Conservation (phyloP, 2,329 filamentous ascomycete species). For the Beauveria asiatica region DNA sequence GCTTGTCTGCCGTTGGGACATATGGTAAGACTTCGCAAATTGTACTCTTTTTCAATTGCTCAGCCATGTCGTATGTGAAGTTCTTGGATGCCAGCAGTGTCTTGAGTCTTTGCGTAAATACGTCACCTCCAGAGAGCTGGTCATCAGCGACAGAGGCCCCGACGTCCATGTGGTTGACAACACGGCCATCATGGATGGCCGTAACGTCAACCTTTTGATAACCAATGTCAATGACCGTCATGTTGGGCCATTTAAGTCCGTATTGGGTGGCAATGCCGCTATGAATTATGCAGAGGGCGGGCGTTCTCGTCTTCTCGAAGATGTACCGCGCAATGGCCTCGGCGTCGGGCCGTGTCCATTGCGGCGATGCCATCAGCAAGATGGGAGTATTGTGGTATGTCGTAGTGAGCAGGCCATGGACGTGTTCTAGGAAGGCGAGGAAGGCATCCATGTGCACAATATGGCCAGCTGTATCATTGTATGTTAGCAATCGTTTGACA, state of each 20-base stretch:
- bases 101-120: constrained; percentile 68
- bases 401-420: constrained; percentile 81
- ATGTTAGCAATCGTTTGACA: constrained; percentile 10
- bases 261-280: constrained; percentile 82
- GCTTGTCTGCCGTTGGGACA: constrained; percentile 31
- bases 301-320: constrained; percentile 95
- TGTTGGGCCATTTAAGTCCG: constrained; percentile 63
- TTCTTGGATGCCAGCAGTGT: constrained; percentile 54
- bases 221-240: constrained; percentile 86
- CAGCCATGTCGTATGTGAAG: constrained; percentile 58
- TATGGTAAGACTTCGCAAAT: constrained; percentile 61
- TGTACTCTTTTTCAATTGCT: constrained; percentile 58
- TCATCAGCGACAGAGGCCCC: constrained; percentile 45
- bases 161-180: constrained; percentile 59
- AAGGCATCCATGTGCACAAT: constrained; percentile 91
- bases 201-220: constrained; percentile 89
- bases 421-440: constrained; percentile 84
- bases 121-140: constrained; percentile 69
- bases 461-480: constrained; percentile 49
- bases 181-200: constrained; percentile 73
- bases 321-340: constrained; percentile 88
- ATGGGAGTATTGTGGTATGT: constrained; percentile 96
- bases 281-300: constrained; percentile 84
- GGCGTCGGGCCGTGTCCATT: constrained; percentile 81
- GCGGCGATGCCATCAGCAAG: constrained; percentile 79